Evolutionary conservation across 2,329 filamentous ascomycete genomes (phyloP).

Genomic region (Blastomyces parvus): DNA sequence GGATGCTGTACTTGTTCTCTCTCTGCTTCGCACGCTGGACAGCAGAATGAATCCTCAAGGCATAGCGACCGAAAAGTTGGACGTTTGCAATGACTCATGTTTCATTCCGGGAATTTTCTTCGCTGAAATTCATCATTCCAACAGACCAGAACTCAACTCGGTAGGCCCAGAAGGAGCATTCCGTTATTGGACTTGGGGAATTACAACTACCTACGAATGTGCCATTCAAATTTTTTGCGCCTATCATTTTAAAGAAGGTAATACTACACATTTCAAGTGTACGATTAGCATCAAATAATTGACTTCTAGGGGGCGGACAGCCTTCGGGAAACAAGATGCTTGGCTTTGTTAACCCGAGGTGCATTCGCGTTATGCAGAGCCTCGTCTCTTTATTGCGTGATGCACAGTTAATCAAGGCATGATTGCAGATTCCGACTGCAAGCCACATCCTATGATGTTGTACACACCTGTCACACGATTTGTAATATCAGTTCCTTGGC

Average conservation of each 20-base stretch:
- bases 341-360: background rate
- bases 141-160: no score
- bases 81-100: background rate
- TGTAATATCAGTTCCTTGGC: background rate
- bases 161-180: background rate
- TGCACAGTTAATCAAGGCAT: background rate
- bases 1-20: background rate
- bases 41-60: background rate
- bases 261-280: background rate
- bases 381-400: background rate
- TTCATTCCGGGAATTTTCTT: background rate
- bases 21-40: background rate
- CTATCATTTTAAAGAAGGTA: background rate
- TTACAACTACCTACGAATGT: background rate
- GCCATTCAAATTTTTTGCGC: background rate
- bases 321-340: no score
- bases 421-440: background rate
- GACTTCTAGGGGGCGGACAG: no score
- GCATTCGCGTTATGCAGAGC: background rate
- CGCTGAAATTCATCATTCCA: background rate
- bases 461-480: background rate
- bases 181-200: background rate
- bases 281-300: no score
- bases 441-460: background rate
- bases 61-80: background rate